These are phyloP conservation scores for Podosphaera xanthii DNA, from an alignment of 2,329 filamentous ascomycete genomes.

Conservation along the genomic window DNA sequence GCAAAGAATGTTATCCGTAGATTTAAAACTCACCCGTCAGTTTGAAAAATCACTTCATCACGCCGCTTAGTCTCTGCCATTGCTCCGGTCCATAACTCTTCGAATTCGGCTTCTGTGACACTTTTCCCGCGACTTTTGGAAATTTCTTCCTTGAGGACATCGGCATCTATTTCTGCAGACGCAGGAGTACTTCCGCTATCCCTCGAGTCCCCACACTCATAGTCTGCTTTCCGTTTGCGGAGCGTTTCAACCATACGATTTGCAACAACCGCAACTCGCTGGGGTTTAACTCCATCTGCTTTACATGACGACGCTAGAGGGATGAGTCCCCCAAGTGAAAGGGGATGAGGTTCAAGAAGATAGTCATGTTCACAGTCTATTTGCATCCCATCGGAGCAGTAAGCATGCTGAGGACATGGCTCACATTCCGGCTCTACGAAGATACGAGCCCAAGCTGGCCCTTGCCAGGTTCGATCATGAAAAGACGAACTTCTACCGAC, in stretches of 20 bases:
- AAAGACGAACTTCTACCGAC: conserved; percentile 39
- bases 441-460: conserved; percentile 51
- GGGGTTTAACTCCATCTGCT: conserved; percentile 78
- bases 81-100: conserved; percentile 60
- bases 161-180: conserved; percentile 37
- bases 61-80: conserved; percentile 45
- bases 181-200: conserved; percentile 36
- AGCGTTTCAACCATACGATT: conserved; percentile 74
- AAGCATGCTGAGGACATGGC: conserved; percentile 71
- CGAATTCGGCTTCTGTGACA: conserved; percentile 73
- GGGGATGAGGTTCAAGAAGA: conserved; percentile 60
- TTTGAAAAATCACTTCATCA: conserved; percentile 33
- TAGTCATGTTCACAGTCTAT: conserved; percentile 74
- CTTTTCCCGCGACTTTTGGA: conserved; percentile 55
- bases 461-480: conserved; percentile 25
- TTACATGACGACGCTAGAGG: conserved; percentile 83
- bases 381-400: conserved; percentile 58
- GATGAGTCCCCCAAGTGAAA: conserved; percentile 57
- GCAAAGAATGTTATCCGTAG: neutral
- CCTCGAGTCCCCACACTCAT: conserved; percentile 59
- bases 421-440: conserved; percentile 66
- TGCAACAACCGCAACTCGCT: conserved; percentile 67
- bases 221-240: conserved; percentile 64
- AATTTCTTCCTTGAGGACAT: conserved; percentile 56
- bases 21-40: conserved; percentile 27